Base-by-base conservation (phyloP, 495 filamentous ascomycete genomes). In the Aspergillus heteromorphus region DNA sequence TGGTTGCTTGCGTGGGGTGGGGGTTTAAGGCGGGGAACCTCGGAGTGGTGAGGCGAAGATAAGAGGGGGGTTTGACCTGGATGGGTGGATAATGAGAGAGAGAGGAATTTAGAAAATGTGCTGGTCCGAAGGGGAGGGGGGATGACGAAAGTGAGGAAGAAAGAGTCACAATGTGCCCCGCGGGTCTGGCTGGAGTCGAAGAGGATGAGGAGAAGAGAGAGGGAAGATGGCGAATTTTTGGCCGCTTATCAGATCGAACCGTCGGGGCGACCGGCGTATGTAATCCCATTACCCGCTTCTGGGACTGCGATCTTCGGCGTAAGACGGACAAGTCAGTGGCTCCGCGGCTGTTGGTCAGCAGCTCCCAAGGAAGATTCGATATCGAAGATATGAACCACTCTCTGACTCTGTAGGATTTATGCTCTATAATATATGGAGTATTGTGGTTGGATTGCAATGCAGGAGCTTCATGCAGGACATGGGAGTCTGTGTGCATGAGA, bases 211-310 rank as follows among this genome's bases (percentile, higher is more conserved):
- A 49, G 23, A 18, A 40, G 48, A 30, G 31, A 17, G 23, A 27
- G 4, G 29, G 40, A 51, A 45, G 48, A 55, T 56, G 59, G 55
- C 59, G 55, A 62, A 62, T 27, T 56, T 58, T 55, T 57, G 55
- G 59, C 52, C 21, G 59, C 59, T 62, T 62, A 62, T 62, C 60
- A 56, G 59, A 62, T 62, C 59, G 54, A 58, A 54, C 45, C 14
- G 20, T 38, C 34, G 11, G 34, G 34, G 34, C 40, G 57, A 47
- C 16, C 8, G 25, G 51, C 40, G 45, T 58, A 51, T 19, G 21
- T 47, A 54, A 45, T 52, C 51, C 42, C 1, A 23, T 45, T 50
- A 49, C 50, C 13, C 21, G 10, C 42, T 40, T 14, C 20, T 16
- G 14, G 17, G 20, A 13, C 43, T 53, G 19, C 42, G 45, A 48